phyloP scores from a whole-genome alignment of 1,139 yeast genomes.

The Sugiyamaella novakii region DNA sequence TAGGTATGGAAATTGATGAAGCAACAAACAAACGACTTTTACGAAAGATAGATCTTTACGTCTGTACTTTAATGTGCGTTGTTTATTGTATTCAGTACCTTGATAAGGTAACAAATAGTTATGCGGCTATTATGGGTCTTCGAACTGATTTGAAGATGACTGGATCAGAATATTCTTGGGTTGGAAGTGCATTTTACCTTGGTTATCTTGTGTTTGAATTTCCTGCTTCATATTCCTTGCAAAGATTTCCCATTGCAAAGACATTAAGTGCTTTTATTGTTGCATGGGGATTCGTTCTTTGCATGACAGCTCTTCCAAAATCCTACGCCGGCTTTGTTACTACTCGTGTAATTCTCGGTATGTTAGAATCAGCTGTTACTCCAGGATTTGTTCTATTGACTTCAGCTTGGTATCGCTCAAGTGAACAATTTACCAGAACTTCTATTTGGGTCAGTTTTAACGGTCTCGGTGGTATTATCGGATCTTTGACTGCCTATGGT shows the following conservation, averaged over 20 bases:
- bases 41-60: constrained; percentile 56
- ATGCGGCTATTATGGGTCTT: constrained; percentile 64
- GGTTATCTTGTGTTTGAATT: constrained; percentile 55
- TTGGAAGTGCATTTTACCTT: constrained; percentile 59
- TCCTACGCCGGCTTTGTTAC: constrained; percentile 54
- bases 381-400: constrained; percentile 63
- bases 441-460: constrained; percentile 55
- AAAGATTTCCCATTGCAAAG: constrained; percentile 57
- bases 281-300: constrained; percentile 55
- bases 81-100: constrained; percentile 62
- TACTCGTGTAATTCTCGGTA: constrained; percentile 55
- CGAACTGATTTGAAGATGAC: constrained; percentile 42
- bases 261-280: constrained; percentile 50
- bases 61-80: constrained; percentile 59
- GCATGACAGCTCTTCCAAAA: constrained; percentile 51
- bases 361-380: constrained; percentile 57
- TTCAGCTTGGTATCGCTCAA: constrained; percentile 55
- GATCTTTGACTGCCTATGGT: constrained; percentile 59
- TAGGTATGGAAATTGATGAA: constrained; percentile 29
- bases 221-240: constrained; percentile 54
- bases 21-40: constrained; percentile 44
- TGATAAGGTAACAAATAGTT: constrained; percentile 63
- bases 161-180: constrained; percentile 52
- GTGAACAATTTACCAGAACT: constrained; percentile 56
- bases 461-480: constrained; percentile 58